Evolutionary conservation across 2,329 filamentous ascomycete genomes (phyloP), one percentile per base, ranked within the genome.

Genomic region (Exophiala aquamarina): DNA sequence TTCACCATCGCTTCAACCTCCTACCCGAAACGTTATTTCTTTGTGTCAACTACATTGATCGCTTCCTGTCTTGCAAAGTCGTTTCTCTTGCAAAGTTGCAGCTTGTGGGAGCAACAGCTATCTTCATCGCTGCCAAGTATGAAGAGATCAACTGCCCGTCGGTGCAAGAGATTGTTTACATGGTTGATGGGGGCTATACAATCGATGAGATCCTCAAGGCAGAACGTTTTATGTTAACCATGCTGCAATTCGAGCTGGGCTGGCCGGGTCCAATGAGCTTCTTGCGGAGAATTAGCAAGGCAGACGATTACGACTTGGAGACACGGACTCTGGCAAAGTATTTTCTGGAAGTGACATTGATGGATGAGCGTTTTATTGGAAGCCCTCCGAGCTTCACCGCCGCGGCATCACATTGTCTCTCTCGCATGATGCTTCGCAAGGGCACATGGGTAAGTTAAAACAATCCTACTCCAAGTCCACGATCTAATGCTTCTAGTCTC

Each of bases 201-300:
- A 78, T 81, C 13, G 91, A 96, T 47, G 93, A 97, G 72, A 92
- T 98, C 47, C 79, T 97, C 57, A 96, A 97, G 73, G 93, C 93
- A 1, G 93, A 98, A 71, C 85, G 91, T 10, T 97, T 95, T 74
- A 98, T 98, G 91, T 81, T 98, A 41, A 94, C 83, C 69, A 95
- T 96, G 86, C 82, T 98, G 44, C 81, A 89, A 61, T 98, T 95
- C 64, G 90, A 96, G 70, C 81, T 98, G 44, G 93, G 93, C 42
- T 97, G 89, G 86, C 93, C 93, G n/a, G 93, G 93, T 34, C 93
- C 93, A 1, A 96, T 98, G 92, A 96, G 90, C 73, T 98, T 98
- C 71, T 77, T 98, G 52, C 83, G 93, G 51, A 84, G 92, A 47
- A 93, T 97, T 69, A 97, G 92, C 83, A 97, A 97, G 74, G 93